Evolutionary conservation across 768 basidiomycete genomes (phyloP), one percentile per base, ranked within the genome.

Genomic region (Russula abietina): DNA sequence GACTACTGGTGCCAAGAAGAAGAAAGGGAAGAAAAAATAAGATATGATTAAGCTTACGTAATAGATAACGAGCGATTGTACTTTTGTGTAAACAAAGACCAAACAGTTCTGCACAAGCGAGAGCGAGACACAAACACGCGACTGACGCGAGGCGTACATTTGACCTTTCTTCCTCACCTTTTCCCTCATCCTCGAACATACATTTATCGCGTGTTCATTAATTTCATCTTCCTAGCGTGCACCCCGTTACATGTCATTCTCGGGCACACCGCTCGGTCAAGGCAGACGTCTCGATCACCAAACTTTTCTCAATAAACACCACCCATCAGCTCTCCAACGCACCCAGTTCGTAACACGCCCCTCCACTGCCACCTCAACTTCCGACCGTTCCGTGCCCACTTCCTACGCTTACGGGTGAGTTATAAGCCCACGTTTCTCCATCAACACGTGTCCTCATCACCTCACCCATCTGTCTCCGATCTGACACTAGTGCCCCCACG

Each of bases 201-300:
- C 51, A 24, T 43, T 24, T 28, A 41, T 49, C 59, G 60, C 59
- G 54, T 61, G 59, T 61, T 59, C 46, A 33, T 59, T 49, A 46
- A 46, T 46, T 49, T 33, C 52, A 48, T 64, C 46, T 26, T 50
- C 43, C 12, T 62, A 61, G 55, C 59, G 63, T 39, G 30, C 45
- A 49, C 50, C 10, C 28, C 54, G 55, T 48, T 80, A 79, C 81
- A 92, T 92, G 89, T 91, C 89, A 75, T 92, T 92, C 84, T 81
- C 87, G 73, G 81, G 84, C 74, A 91, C 89, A 73, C 88, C 89
- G 61, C 76, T 91, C 68, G 87, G 86, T 76, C 86, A 89, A 84
- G 87, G 85, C 79, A 87, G 89, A 81, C 86, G 89, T 78, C 83
- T 91, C 73, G 88, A 90, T 81, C 88, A 87, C 73, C 78, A 79